Evolutionary conservation across 345 rosid genomes (phyloP).

Genomic region (Litchi chinensis): DNA sequence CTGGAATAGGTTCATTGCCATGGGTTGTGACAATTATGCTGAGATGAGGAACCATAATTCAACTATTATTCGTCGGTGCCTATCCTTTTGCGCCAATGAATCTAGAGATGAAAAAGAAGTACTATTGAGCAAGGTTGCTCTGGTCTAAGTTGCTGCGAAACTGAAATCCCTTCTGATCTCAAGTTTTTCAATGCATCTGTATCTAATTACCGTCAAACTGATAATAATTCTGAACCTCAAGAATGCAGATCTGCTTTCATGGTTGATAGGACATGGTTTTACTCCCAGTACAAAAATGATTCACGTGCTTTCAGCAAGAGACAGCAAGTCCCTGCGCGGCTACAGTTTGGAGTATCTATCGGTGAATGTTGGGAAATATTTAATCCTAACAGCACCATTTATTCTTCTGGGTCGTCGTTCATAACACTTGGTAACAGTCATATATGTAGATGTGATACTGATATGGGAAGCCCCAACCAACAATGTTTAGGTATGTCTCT

Average conservation of each 20-base stretch:
- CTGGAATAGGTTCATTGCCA: not conserved
- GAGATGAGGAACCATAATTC: not conserved
- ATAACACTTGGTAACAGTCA: not conserved
- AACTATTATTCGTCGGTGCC: not conserved
- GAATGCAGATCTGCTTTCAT: too few relatives aligned
- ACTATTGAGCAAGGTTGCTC: not conserved
- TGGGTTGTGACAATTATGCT: not conserved
- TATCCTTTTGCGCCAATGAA: not conserved
- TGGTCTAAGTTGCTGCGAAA: not conserved
- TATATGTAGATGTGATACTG: not conserved
- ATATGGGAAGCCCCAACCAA: too few relatives aligned
- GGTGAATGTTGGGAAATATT: too few relatives aligned
- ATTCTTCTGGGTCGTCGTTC: not conserved
- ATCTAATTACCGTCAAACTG: too few relatives aligned
- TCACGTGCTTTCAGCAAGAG: too few relatives aligned
- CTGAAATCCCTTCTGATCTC: not conserved
- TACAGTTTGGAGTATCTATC: too few relatives aligned
- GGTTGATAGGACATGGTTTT: too few relatives aligned
- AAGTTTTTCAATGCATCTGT: not conserved
- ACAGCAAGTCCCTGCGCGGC: too few relatives aligned
- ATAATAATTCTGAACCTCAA: too few relatives aligned
- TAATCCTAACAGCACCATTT: too few relatives aligned
- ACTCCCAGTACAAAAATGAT: too few relatives aligned
- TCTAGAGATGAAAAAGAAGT: not conserved
- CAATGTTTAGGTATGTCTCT: too few relatives aligned